Base-by-base conservation (phyloP, 2,329 filamentous ascomycete species). In the Pseudogymnoascus verrucosus region DNA sequence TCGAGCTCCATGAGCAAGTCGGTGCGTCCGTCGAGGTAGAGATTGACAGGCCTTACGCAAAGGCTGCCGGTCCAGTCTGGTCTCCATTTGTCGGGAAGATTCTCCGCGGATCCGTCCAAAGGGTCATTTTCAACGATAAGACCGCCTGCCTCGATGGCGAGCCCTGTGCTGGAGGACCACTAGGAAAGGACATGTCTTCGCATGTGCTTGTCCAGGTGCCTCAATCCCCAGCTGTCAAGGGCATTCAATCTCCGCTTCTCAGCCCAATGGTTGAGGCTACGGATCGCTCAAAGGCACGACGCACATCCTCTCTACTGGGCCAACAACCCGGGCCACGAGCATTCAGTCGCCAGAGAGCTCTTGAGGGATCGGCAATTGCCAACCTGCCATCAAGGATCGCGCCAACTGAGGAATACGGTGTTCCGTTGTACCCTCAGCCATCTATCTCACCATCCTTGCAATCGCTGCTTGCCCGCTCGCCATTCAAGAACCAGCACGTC, bases 401-500 rank as follows among this genome's bases (percentile, higher is more conserved):
- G 36, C 72, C 69, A 44, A 69, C 71, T n/a, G 79, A 82, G 7
- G 80, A 82, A 16, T 76, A 84, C 40, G 75, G 75, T 34, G 72
- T 79, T 40, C 74, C 79, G 4, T 72, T 81, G 37, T 79, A 82
- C 31, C 70, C 79, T 62, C 80, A 83, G 63, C 78, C 81, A 21
- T 76, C 80, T 5, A 76, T 82, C 19, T 81, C 82, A 64, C 81
- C 88, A 36, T 84, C 86, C 4, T 78, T 98, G 34, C 81, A 85
- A 60, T 84, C 91, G 65, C 82, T 97, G 54, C 80, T 98, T 21
- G 83, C 89, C 28, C 86, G 85, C 63, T 96, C 93, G 2, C 84
- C 89, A 0, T 97, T 98, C 83, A 96, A 93, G 78, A 87, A 90
- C 71, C 86, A 91, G 68, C 90, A 97, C 72, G 89, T 99, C 57